Base-by-base conservation (phyloP, 2,329 filamentous ascomycete species). In the Beauveria sp. region DNA sequence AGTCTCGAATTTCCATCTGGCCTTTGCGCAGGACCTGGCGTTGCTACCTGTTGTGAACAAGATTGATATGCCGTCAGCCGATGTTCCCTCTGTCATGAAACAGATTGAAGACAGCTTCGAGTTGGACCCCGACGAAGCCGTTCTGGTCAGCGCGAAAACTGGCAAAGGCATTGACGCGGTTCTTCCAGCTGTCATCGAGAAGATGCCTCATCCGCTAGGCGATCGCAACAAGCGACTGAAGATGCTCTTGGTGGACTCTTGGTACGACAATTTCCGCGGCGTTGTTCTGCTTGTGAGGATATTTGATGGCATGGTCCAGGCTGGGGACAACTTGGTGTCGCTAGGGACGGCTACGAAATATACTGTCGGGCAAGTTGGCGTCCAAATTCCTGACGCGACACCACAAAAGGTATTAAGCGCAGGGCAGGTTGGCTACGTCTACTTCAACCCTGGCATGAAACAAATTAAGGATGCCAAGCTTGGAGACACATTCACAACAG, bases 391-490 rank as follows among this genome's bases (percentile, higher is more conserved):
- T 0, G 81, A 90, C 49, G 90, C 93, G 69, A 93, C 89, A 0
- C 85, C 93, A 0, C 92, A 96, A 74, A 86, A 82, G 1, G 79
- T 86, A 8, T 79, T 99, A 58, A 87, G 92, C 4, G 93, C 95
- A 0, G 95, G 95, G 1, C 95, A 99, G 75, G 91, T 99, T 2
- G 95, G 95, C 56, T 99, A 99, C 71, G 86, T 99, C 47, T 92
- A 89, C 76, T 98, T 99, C 80, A 99, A 97, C 70, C 95, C 95
- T 0, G 95, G 93, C 60, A 99, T 99, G 95, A 98, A 98, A 79
- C 87, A 85, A 67, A 96, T 93, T 62, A 89, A 96, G 72, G 95
- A 99, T 71, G 93, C 95, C 55, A 96, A 97, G 74, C 88, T 98
- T 30, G 95, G 95, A 56, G 95, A 99, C 70, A 99, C 95, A 0